Percentiles rank a stretch among this genome's conserved stretches.
Conservation (phyloP, 2,329 filamentous ascomycete genomes). For the Calonectria pauciramosa region DNA sequence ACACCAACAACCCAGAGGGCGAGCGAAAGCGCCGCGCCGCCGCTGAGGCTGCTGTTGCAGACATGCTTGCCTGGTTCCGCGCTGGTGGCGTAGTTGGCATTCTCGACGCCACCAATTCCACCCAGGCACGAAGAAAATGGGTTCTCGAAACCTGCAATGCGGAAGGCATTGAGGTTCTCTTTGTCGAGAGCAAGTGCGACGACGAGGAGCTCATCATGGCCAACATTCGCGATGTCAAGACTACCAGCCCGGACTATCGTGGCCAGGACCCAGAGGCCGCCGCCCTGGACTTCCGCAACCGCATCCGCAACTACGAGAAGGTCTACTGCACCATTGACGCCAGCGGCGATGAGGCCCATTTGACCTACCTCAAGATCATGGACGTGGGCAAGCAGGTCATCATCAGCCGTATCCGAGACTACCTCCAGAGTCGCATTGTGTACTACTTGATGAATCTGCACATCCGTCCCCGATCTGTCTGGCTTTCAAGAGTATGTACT, state of each 20-base stretch:
- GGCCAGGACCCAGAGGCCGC: conserved; percentile 95
- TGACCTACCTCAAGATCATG: conserved; percentile 98
- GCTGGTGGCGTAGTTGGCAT: conserved; percentile 89
- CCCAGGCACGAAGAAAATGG: conserved; percentile 90
- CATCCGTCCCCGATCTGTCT: conserved; percentile 96
- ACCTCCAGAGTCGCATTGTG: conserved; percentile 94
- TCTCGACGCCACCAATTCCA: conserved; percentile 96
- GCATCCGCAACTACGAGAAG: conserved; percentile 97
- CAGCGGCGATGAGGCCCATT: conserved; percentile 81
- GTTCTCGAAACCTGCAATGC: conserved; percentile 83
- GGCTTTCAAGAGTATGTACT: conserved; percentile 86
- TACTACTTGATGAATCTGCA: conserved; percentile 99
- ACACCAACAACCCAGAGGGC: conserved; percentile 88
- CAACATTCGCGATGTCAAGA: conserved; percentile 98
- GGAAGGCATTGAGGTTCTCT: conserved; percentile 89
- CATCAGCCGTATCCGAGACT: conserved; percentile 98
- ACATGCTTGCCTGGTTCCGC: conserved; percentile 96
- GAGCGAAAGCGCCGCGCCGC: conserved; percentile 90
- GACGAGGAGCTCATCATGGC: conserved; percentile 97
- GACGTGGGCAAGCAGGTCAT: conserved; percentile 96
- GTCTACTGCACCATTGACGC: conserved; percentile 95
- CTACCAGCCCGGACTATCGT: conserved; percentile 92
- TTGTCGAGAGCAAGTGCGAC: conserved; percentile 97
- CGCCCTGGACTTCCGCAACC: conserved; percentile 90
- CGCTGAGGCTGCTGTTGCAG: conserved; percentile 89